phyloP scores from a whole-genome alignment of 768 basidiomycete species.

The Nidularia sp. region DNA sequence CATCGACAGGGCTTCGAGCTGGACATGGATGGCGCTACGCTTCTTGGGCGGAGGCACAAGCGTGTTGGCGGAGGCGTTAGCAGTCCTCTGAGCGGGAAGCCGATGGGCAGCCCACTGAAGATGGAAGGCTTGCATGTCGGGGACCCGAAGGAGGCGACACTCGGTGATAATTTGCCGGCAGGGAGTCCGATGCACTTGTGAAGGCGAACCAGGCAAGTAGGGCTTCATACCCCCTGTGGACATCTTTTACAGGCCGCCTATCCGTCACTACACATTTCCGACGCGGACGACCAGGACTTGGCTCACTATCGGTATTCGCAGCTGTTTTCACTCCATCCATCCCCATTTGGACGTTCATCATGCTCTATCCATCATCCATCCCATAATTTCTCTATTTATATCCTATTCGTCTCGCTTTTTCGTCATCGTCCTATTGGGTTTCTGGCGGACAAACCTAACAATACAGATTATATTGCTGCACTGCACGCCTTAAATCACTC shows the following conservation, averaged over 20 bases:
- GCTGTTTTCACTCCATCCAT: no score
- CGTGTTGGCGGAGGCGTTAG: slow-evolving; percentile 13
- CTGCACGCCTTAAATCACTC: neutral
- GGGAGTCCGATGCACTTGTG: slow-evolving; percentile 19
- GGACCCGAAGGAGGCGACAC: slow-evolving; percentile 2
- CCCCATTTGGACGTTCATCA: no score
- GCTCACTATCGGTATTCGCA: no score
- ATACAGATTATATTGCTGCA: neutral
- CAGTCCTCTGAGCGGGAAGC: slow-evolving; percentile 30
- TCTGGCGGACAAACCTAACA: neutral
- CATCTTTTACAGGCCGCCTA: neutral
- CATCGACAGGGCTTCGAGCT: slow-evolving; percentile 63
- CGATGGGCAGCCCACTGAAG: slow-evolving; percentile 17
- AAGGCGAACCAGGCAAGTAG: neutral
- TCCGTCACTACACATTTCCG: no score
- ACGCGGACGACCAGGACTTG: no score
- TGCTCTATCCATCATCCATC: no score
- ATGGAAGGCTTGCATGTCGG: slow-evolving; percentile 15
- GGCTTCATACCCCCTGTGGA: neutral
- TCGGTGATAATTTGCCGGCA: slow-evolving; percentile 12
- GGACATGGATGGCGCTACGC: slow-evolving; percentile 80
- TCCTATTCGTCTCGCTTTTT: neutral
- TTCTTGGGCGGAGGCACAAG: slow-evolving; percentile 69
- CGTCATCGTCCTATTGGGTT: neutral
- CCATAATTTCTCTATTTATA: slow-evolving; percentile 1